Conservation (phyloP, 495 filamentous ascomycete genomes). For the Aspergillus egyptiacus region DNA sequence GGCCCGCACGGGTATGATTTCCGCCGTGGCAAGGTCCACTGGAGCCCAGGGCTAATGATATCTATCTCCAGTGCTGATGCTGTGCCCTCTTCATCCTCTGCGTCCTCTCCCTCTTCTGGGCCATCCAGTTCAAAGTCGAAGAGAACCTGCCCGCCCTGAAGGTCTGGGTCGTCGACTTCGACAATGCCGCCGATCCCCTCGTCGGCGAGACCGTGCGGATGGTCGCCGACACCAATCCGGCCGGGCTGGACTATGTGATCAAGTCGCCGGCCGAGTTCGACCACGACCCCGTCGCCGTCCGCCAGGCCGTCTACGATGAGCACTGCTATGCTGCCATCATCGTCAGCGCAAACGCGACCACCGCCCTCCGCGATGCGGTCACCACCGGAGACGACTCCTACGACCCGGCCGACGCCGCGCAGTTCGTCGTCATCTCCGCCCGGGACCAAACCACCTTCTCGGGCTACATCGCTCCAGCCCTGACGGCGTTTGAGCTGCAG, state of each 20-base stretch:
- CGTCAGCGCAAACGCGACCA: conserved; percentile 60
- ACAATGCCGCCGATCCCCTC: conserved; percentile 49
- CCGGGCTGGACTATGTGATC: conserved; percentile 46
- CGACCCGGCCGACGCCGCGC: conserved; percentile 56
- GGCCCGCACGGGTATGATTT: conserved; percentile 25
- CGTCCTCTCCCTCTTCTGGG: conserved; percentile 59
- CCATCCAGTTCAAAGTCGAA: conserved; percentile 46
- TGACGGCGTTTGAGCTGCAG: conserved; percentile 38
- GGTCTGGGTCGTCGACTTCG: conserved; percentile 63
- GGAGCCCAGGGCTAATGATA: too few relatives aligned
- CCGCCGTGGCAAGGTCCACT: too few relatives aligned
- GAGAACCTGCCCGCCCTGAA: conserved; percentile 41
- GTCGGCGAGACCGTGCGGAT: conserved; percentile 51
- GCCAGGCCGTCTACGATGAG: conserved; percentile 56
- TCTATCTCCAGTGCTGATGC: conserved; percentile 49
- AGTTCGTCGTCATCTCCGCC: conserved; percentile 53
- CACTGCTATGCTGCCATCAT: conserved; percentile 60
- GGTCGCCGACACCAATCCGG: conserved; percentile 25
- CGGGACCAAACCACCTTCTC: conserved; percentile 51
- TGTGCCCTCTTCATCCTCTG: conserved; percentile 48
- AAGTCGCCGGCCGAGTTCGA: conserved; percentile 48
- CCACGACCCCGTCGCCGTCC: conserved; percentile 53
- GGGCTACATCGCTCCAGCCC: conserved; percentile 49
- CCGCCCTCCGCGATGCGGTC: conserved; percentile 52
- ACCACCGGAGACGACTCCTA: conserved; percentile 53